A percentile compares a stretch with the other conserved stretches of the same genome.
Conservation (phyloP, 169 alveolate genomes). For the Plasmodium sp. region DNA sequence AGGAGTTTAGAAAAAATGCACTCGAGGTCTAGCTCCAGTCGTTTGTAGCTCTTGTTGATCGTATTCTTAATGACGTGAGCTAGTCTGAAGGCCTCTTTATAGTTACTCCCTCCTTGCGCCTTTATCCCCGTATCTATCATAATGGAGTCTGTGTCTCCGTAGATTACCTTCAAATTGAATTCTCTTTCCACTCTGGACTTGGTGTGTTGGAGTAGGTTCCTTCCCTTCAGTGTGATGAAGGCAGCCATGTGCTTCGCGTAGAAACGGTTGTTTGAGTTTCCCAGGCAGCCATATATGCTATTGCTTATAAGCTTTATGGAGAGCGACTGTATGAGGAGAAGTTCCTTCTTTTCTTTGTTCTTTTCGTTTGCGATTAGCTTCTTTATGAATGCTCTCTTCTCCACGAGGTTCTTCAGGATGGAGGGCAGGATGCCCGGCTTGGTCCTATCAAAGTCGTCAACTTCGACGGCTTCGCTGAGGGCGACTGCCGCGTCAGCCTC, state of each 20-base stretch:
- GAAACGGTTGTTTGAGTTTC: constrained; percentile 97
- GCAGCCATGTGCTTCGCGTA: constrained; percentile 98
- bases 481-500: background rate
- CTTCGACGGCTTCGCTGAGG: constrained; percentile 62
- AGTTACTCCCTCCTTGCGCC: constrained; percentile 81
- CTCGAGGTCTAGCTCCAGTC: constrained; percentile 97
- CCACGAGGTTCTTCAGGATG: constrained; percentile 91
- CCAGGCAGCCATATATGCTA: constrained; percentile 99
- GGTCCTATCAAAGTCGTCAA: constrained; percentile 64
- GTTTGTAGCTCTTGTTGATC: constrained; percentile 94
- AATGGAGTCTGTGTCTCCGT: constrained; percentile 99
- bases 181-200: constrained; percentile 93
- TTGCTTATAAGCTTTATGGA: constrained; percentile 99
- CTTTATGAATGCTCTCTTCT: constrained; percentile 79
- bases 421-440: constrained; percentile 91
- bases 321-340: constrained; percentile 94
- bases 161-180: constrained; percentile 93
- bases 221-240: constrained; percentile 94
- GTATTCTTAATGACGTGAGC: constrained; percentile 91
- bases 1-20: constrained; percentile 96
- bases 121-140: constrained; percentile 95
- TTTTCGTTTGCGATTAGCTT: constrained; percentile 81
- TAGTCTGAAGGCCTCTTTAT: constrained; percentile 89
- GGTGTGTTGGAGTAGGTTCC: constrained; percentile 88
- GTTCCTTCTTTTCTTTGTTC: constrained; percentile 86